phyloP scores from a whole-genome alignment of 164 flowering plant species.

The Sedum album region DNA sequence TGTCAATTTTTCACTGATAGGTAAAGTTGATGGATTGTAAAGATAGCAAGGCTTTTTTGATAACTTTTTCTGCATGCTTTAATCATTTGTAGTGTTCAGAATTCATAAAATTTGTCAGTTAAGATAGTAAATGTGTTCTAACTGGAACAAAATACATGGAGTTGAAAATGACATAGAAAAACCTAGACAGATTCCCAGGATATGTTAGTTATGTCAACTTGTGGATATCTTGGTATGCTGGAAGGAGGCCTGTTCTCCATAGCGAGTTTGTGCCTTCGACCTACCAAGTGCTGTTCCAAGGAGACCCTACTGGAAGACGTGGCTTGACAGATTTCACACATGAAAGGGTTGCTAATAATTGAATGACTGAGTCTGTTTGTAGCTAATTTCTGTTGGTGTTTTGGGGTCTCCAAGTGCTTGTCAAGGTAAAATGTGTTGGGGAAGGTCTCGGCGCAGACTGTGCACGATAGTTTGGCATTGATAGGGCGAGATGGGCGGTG shows the following conservation, averaged over 20 bases:
- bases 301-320: neutral
- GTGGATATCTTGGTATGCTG: neutral
- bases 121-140: neutral
- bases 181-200: neutral
- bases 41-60: no score
- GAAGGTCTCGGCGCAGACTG: neutral
- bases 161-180: neutral
- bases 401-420: neutral
- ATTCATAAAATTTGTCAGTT: no score
- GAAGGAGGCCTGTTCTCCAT: neutral
- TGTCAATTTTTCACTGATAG: no score
- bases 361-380: neutral
- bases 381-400: neutral
- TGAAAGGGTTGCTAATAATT: conserved; percentile 1
- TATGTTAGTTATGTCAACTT: neutral
- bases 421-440: conserved; percentile 3
- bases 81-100: no score
- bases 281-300: conserved; percentile 2
- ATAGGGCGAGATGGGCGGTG: neutral
- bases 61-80: no score
- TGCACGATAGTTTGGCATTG: neutral
- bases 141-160: neutral
- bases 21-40: no score
- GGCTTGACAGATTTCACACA: neutral
- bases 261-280: neutral